A percentile compares a stretch with the other conserved stretches of the same genome.
Conservation (phyloP, 2,329 filamentous ascomycete species). For the Phialophora expanda region DNA sequence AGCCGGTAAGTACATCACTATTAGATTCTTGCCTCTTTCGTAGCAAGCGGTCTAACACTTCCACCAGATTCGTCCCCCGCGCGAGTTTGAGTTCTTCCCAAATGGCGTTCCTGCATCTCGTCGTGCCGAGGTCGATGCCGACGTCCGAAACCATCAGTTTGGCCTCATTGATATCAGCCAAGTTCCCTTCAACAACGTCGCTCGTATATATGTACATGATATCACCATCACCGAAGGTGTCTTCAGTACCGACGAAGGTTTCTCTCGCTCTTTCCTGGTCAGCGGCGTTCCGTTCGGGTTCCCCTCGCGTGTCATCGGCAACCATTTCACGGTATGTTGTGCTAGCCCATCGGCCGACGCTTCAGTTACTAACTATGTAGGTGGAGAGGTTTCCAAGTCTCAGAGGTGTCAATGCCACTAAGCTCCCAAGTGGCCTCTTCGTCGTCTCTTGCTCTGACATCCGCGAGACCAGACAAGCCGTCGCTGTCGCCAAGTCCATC, state of each 20-base stretch:
- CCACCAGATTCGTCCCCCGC: slow-evolving; percentile 7
- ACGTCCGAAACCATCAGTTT: slow-evolving; percentile 7
- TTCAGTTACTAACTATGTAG: slow-evolving; percentile 31
- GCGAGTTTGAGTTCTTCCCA: slow-evolving; percentile 8
- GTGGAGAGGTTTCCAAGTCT: slow-evolving; percentile 42
- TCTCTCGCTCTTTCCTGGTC: slow-evolving; percentile 35
- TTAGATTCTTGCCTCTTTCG: not conserved
- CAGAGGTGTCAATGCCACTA: slow-evolving; percentile 47
- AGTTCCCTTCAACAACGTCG: slow-evolving; percentile 7
- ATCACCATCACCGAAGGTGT: slow-evolving; percentile 27
- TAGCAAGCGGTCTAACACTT: slow-evolving; percentile 1
- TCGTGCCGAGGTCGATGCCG: slow-evolving; percentile 1
- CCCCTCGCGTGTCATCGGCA: slow-evolving; percentile 45
- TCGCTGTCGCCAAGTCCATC: slow-evolving; percentile 53
- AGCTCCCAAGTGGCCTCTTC: slow-evolving; percentile 49
- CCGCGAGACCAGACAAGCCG: slow-evolving; percentile 61
- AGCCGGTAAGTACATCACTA: slow-evolving; percentile 4
- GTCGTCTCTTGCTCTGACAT: slow-evolving; percentile 66
- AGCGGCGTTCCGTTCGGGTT: slow-evolving; percentile 40
- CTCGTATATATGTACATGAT: slow-evolving; percentile 23
- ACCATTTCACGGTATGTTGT: slow-evolving; percentile 49
- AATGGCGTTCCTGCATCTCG: slow-evolving; percentile 1
- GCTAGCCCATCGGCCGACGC: not conserved
- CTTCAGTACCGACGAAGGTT: slow-evolving; percentile 36
- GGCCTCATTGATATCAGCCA: slow-evolving; percentile 10